Conservation (phyloP, 2,329 filamentous ascomycete genomes). For the Cladosporium halotolerans region DNA sequence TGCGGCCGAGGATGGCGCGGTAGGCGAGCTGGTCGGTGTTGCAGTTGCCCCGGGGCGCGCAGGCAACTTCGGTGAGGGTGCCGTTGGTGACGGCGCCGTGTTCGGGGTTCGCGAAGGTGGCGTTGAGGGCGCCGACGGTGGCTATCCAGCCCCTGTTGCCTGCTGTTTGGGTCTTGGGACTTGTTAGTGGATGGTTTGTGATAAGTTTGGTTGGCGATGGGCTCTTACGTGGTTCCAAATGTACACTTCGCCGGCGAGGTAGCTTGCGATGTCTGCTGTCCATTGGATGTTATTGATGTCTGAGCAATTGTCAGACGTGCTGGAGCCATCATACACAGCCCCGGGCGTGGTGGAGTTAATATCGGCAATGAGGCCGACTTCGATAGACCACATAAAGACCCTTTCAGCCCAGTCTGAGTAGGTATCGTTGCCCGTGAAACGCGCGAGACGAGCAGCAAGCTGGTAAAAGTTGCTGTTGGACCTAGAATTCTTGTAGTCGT, state of each 20-base stretch:
- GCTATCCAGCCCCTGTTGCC: background rate
- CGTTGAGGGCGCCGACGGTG: slow-evolving; percentile 9
- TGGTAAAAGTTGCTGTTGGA: slow-evolving; percentile 81
- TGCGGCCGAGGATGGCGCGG: slow-evolving; percentile 58
- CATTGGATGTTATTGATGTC: slow-evolving; percentile 48
- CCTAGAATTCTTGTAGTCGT: slow-evolving; percentile 77
- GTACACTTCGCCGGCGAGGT: slow-evolving; percentile 58
- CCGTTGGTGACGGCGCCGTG: slow-evolving; percentile 37
- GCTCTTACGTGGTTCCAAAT: slow-evolving; percentile 47
- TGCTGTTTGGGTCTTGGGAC: background rate
- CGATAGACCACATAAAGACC: slow-evolving; percentile 59
- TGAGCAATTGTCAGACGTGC: slow-evolving; percentile 48
- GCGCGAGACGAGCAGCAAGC: slow-evolving; percentile 53
- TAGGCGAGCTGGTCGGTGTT: slow-evolving; percentile 66
- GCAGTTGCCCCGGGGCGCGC: slow-evolving; percentile 56
- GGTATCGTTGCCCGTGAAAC: slow-evolving; percentile 39
- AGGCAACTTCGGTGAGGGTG: slow-evolving; percentile 61
- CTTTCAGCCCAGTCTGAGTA: slow-evolving; percentile 62
- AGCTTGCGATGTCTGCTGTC: slow-evolving; percentile 61
- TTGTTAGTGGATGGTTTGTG: background rate
- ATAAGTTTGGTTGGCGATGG: background rate
- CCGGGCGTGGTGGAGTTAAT: background rate
- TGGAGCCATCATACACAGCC: slow-evolving; percentile 57
- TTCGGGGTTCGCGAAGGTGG: slow-evolving; percentile 46
- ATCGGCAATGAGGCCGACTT: slow-evolving; percentile 47